phyloP scores from a whole-genome alignment of 345 rosid genomes.

The Garcia nutans region DNA sequence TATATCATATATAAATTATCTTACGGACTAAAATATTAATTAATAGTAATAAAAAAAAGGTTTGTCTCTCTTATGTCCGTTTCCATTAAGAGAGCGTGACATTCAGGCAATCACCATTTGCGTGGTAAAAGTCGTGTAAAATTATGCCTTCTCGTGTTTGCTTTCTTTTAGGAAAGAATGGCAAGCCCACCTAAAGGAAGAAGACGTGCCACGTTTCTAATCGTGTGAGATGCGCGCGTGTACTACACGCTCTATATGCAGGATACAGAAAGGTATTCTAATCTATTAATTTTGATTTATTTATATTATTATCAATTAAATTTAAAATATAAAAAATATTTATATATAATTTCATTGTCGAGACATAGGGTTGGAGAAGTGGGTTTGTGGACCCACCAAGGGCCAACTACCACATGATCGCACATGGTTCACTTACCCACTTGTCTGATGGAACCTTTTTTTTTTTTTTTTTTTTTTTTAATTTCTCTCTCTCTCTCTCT shows the following conservation, averaged over 20 bases:
- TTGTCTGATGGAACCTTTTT: constrained; percentile 25
- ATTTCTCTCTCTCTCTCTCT: constrained; percentile 18
- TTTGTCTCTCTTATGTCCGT: not conserved
- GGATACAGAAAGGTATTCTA: not conserved
- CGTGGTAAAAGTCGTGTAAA: not conserved
- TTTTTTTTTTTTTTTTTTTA: constrained; percentile 13
- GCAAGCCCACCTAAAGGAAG: not conserved
- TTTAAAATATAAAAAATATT: no score
- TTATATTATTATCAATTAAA: no score
- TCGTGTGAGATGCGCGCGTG: not conserved
- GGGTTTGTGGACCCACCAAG: constrained; percentile 33
- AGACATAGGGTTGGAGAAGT: constrained; percentile 27
- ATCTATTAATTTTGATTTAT: not conserved
- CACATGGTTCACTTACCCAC: constrained; percentile 43
- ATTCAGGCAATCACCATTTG: constrained; percentile 1
- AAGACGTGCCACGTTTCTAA: not conserved
- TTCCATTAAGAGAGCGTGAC: not conserved
- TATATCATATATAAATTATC: no score
- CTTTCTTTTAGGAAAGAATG: constrained; percentile 2
- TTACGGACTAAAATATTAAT: no score
- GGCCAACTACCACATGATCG: constrained; percentile 44
- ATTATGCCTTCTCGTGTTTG: not conserved
- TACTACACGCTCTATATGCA: not conserved
- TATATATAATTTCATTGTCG: not conserved
- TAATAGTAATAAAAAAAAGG: no score